Evolutionary conservation across 805 yeast species (phyloP).

Genomic region (Starmerella geochares): DNA sequence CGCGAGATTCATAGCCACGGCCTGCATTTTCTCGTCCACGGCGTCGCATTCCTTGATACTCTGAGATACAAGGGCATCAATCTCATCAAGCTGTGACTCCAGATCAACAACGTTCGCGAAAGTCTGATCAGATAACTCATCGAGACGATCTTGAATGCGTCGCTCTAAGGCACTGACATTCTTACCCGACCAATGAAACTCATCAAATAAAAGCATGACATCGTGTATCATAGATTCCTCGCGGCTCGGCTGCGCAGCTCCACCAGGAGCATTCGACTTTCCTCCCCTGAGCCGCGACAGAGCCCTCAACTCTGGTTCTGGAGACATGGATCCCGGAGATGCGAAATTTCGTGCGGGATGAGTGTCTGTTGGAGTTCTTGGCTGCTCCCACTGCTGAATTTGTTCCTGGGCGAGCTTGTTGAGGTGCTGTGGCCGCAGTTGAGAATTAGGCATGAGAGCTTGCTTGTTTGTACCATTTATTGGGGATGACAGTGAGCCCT

Average conservation of each 20-base stretch:
- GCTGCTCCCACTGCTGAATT: conserved; percentile 6
- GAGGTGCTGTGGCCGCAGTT: not conserved
- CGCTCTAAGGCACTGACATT: conserved; percentile 49
- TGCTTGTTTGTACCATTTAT: too few relatives aligned
- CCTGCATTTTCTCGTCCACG: conserved; percentile 45
- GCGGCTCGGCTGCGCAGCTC: not conserved
- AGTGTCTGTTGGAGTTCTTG: not conserved
- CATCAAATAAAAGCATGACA: conserved; percentile 58
- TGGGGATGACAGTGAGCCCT: not conserved
- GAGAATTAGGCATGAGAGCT: too few relatives aligned
- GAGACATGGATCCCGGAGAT: not conserved
- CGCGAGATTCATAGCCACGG: conserved; percentile 51
- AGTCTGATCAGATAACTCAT: conserved; percentile 51
- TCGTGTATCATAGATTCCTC: conserved; percentile 26
- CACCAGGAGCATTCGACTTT: not conserved
- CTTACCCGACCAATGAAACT: conserved; percentile 61
- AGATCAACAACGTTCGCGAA: conserved; percentile 46
- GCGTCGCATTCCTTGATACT: conserved; percentile 47
- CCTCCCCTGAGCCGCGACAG: not conserved
- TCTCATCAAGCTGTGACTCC: conserved; percentile 37
- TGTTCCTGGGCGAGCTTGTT: conserved; percentile 6
- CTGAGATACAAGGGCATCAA: conserved; percentile 36
- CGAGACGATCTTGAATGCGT: conserved; percentile 50
- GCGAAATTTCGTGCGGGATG: not conserved
- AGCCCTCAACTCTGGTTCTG: conserved; percentile 3